phyloP scores from a whole-genome alignment of 108 stramenopile species.

The Bacterosira constricta region DNA sequence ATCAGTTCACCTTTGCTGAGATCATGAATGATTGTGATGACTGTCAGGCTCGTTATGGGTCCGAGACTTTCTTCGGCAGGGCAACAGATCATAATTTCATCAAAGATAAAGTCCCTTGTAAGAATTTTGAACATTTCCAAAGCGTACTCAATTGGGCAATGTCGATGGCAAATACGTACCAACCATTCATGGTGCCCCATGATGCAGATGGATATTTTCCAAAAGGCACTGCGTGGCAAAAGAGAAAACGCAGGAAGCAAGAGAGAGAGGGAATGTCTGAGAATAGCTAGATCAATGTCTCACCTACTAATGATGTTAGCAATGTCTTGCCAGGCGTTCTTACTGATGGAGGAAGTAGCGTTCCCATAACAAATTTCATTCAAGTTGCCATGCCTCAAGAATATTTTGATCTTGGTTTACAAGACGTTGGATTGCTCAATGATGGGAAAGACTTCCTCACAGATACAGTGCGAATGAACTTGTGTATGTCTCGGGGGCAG shows the following conservation, averaged over 20 bases:
- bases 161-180: neutral
- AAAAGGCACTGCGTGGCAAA: neutral
- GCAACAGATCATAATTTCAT: neutral
- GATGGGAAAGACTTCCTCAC: slow-evolving; percentile 4
- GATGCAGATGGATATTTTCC: neutral
- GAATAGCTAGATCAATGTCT: neutral
- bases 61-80: neutral
- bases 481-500: neutral
- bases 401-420: neutral
- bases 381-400: slow-evolving; percentile 6
- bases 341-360: too few species aligned
- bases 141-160: neutral
- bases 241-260: neutral
- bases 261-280: neutral
- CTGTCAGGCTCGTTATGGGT: neutral
- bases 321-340: too few species aligned
- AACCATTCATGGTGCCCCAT: neutral
- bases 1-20: neutral
- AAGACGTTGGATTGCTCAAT: neutral
- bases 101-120: neutral
- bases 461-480: slow-evolving; percentile 4
- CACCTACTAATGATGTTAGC: too few species aligned
- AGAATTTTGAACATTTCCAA: neutral
- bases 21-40: neutral
- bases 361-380: too few species aligned